These are phyloP conservation scores for Ustilago trichophora DNA, from an alignment of 1,284 basidiomycete species.

Conservation along the genomic window DNA sequence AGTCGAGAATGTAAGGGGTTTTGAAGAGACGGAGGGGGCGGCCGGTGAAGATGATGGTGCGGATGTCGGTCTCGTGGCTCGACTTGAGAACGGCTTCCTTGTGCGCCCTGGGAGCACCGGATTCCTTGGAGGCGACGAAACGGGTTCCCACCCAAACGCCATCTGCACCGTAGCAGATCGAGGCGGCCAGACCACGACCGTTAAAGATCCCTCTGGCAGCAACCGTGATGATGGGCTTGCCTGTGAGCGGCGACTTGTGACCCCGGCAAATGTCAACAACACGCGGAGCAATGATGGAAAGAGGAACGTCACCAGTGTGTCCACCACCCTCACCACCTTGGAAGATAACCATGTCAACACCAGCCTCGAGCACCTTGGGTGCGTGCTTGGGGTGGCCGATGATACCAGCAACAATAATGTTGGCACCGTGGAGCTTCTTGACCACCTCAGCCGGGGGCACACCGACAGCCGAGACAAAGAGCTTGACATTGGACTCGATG, in stretches of 20 bases:
- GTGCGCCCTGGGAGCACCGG: slow-evolving; percentile 58
- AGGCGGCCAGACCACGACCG: slow-evolving; percentile 56
- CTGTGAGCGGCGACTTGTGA: slow-evolving; percentile 55
- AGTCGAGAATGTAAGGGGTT: slow-evolving; percentile 54
- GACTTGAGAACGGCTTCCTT: slow-evolving; percentile 61
- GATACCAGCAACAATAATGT: slow-evolving; percentile 71
- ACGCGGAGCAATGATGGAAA: slow-evolving; percentile 53
- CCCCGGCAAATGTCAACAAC: slow-evolving; percentile 58
- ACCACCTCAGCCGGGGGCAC: slow-evolving; percentile 58
- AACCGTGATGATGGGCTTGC: slow-evolving; percentile 56
- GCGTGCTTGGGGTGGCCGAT: slow-evolving; percentile 71
- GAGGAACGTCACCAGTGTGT: slow-evolving; percentile 61
- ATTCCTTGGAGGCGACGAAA: slow-evolving; percentile 75
- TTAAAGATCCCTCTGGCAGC: slow-evolving; percentile 59
- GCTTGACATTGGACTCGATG: slow-evolving; percentile 55
- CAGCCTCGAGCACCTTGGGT: slow-evolving; percentile 55
- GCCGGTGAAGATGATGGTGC: slow-evolving; percentile 70
- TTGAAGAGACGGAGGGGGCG: slow-evolving; percentile 77
- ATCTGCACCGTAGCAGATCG: slow-evolving; percentile 54
- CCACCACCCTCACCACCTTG: slow-evolving; percentile 63
- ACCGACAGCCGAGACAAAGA: slow-evolving; percentile 62
- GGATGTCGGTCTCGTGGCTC: slow-evolving; percentile 59
- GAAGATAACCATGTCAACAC: slow-evolving; percentile 62
- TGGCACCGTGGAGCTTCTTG: slow-evolving; percentile 53
- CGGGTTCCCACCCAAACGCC: slow-evolving; percentile 74